Evolutionary conservation across 1,284 basidiomycete species (phyloP).

Genomic region (Golubevia sp.): DNA sequence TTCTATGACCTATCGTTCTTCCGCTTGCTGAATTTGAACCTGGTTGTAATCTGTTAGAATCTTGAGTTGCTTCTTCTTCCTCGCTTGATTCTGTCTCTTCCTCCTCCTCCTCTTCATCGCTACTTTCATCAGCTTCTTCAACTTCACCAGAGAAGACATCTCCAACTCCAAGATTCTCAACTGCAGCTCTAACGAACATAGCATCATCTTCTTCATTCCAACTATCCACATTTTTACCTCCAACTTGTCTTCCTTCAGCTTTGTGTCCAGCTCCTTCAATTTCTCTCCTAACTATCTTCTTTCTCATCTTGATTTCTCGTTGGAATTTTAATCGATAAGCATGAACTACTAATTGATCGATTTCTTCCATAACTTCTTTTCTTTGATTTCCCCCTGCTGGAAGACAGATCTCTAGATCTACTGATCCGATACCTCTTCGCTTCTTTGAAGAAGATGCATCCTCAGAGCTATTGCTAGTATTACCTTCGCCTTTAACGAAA

Average conservation of each 20-base stretch:
- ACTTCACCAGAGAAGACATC: conserved; percentile 49
- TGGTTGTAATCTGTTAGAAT: conserved; percentile 17
- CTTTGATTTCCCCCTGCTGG: conserved; percentile 43
- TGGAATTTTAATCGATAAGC: conserved; percentile 53
- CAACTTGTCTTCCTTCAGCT: conserved; percentile 19
- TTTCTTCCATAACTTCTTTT: conserved; percentile 37
- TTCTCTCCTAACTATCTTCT: conserved; percentile 36
- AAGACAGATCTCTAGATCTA: conserved; percentile 52
- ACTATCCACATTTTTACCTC: conserved; percentile 6
- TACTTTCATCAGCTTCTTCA: conserved; percentile 29
- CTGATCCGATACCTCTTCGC: conserved; percentile 36
- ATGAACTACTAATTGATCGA: conserved; percentile 49
- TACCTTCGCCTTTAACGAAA: conserved; percentile 83
- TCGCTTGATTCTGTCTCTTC: too few relatives aligned
- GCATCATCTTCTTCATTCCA: conserved; percentile 30
- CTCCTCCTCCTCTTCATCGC: conserved; percentile 38
- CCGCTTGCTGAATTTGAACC: conserved; percentile 17
- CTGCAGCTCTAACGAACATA: conserved; percentile 44
- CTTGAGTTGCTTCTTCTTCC: conserved; percentile 14
- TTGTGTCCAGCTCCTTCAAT: conserved; percentile 36
- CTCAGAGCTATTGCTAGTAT: conserved; percentile 64
- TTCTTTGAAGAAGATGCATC: conserved; percentile 59
- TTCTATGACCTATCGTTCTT: too few relatives aligned
- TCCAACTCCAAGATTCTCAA: conserved; percentile 53
- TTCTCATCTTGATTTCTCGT: conserved; percentile 50